These are phyloP conservation scores for Hirsutella thompsonii DNA, from an alignment of 2,329 filamentous ascomycete species.

Conservation along the genomic window DNA sequence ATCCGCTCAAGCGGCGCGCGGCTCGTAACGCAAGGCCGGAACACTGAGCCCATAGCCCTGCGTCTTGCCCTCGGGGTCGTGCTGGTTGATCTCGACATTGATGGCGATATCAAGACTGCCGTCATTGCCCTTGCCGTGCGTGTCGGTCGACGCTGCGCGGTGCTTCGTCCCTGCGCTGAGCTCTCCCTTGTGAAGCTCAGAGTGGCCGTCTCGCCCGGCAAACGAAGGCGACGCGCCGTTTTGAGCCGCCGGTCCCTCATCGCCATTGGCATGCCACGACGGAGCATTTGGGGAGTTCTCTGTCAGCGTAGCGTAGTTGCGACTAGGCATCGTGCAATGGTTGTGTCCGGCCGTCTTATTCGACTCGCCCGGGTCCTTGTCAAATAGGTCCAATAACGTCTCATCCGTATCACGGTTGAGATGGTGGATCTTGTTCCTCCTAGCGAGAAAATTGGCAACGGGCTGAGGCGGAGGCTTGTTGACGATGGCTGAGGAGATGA, in stretches of 20 bases:
- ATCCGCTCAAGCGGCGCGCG: not conserved
- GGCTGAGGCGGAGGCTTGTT: slow-evolving; percentile 83
- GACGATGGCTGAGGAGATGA: slow-evolving; percentile 89
- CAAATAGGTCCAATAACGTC: slow-evolving; percentile 85
- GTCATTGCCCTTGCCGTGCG: slow-evolving; percentile 43
- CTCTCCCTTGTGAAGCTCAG: slow-evolving; percentile 64
- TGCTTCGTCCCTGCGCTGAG: slow-evolving; percentile 66
- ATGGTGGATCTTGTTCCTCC: slow-evolving; percentile 72
- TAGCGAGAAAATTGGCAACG: slow-evolving; percentile 82
- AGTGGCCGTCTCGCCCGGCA: slow-evolving; percentile 49
- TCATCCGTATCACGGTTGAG: slow-evolving; percentile 68
- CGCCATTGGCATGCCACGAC: slow-evolving; percentile 11
- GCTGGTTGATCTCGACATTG: slow-evolving; percentile 77
- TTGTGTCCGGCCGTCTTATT: slow-evolving; percentile 67
- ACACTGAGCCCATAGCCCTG: slow-evolving; percentile 75
- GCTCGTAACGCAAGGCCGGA: slow-evolving; percentile 46
- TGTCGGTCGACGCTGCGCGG: slow-evolving; percentile 48
- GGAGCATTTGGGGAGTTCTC: slow-evolving; percentile 61
- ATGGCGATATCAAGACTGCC: slow-evolving; percentile 68
- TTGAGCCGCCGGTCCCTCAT: slow-evolving; percentile 9
- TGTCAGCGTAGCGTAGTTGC: slow-evolving; percentile 85
- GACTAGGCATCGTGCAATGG: slow-evolving; percentile 77
- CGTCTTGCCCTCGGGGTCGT: slow-evolving; percentile 68
- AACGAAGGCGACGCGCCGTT: slow-evolving; percentile 12
- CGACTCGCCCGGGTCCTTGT: slow-evolving; percentile 67